Percentiles rank a stretch among this genome's conserved stretches.
Evolutionary conservation across 495 filamentous ascomycete species (phyloP).

Genomic region (Friedmanniomyces simplex): DNA sequence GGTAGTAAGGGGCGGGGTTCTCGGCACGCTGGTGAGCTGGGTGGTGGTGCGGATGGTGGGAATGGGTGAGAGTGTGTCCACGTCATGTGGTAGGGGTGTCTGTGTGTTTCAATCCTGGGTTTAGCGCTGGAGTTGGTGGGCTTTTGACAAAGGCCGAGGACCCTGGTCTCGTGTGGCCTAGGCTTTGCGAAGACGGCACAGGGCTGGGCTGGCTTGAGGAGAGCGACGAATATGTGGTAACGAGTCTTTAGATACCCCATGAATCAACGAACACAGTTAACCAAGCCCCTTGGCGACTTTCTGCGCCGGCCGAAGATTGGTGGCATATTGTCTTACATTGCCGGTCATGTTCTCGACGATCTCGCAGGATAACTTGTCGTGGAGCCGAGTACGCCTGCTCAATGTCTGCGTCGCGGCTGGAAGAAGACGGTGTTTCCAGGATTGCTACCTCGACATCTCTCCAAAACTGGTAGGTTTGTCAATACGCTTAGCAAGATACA

Average conservation of each 20-base stretch:
- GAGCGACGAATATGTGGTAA: neutral
- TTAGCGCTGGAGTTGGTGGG: conserved; percentile 55
- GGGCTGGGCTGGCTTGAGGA: neutral
- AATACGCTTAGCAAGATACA: too few species aligned
- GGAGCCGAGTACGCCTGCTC: too few species aligned
- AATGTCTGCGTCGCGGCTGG: too few species aligned
- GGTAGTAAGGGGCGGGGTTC: neutral
- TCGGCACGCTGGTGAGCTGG: neutral
- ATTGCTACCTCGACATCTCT: too few species aligned
- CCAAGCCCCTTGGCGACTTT: neutral
- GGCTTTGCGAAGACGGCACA: neutral
- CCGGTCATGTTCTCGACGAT: too few species aligned
- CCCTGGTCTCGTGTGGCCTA: conserved; percentile 25
- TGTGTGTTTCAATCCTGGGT: neutral
- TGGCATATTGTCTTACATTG: too few species aligned
- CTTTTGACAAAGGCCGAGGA: conserved; percentile 52
- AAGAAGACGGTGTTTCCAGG: too few species aligned
- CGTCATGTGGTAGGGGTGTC: neutral
- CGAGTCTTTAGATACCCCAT: neutral
- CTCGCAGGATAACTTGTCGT: too few species aligned
- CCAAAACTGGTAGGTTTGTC: too few species aligned
- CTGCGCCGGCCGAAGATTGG: too few species aligned
- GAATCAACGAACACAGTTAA: neutral
- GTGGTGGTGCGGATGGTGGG: neutral
- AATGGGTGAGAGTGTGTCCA: neutral